These are phyloP conservation scores for Puya raimondii DNA, from an alignment of 176 grass and related monocot species.

Conservation along the genomic window DNA sequence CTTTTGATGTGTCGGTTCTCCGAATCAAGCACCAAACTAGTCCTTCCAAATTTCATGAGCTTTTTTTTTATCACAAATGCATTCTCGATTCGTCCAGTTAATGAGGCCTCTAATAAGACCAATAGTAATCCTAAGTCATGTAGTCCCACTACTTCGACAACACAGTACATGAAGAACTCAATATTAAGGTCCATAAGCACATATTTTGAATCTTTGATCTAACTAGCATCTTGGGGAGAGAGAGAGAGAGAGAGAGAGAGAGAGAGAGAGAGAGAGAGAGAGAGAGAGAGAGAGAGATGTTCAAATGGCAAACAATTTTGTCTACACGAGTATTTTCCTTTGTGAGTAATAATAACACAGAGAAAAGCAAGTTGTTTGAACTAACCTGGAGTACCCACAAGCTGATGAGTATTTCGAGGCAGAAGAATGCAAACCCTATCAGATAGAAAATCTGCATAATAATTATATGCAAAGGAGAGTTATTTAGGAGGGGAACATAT, in stretches of 20 bases:
- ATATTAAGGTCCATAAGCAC: too few species aligned
- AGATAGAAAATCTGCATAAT: slow-evolving; percentile 53
- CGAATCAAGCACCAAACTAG: too few species aligned
- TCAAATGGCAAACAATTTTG: neutral
- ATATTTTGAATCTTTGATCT: too few species aligned
- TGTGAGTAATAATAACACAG: slow-evolving; percentile 5
- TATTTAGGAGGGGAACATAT: neutral
- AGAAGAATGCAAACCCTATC: slow-evolving; percentile 67
- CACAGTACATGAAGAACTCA: neutral
- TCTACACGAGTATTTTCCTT: neutral
- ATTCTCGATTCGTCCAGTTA: too few species aligned
- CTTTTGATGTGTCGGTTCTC: too few species aligned
- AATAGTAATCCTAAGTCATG: too few species aligned
- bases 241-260: neutral
- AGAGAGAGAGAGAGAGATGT: neutral
- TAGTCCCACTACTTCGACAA: too few species aligned
- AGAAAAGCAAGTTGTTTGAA: slow-evolving; percentile 9
- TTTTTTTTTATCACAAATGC: too few species aligned
- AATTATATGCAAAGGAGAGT: neutral
- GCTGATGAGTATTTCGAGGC: slow-evolving; percentile 67
- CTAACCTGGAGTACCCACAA: slow-evolving; percentile 86
- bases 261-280: too few species aligned
- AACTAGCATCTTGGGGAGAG: too few species aligned
- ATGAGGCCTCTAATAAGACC: too few species aligned
- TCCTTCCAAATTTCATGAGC: too few species aligned